A percentile compares a stretch with the other conserved stretches of the same genome.
phyloP scores from a whole-genome alignment of 164 flowering plant species.

The Stephania yunnanensis region DNA sequence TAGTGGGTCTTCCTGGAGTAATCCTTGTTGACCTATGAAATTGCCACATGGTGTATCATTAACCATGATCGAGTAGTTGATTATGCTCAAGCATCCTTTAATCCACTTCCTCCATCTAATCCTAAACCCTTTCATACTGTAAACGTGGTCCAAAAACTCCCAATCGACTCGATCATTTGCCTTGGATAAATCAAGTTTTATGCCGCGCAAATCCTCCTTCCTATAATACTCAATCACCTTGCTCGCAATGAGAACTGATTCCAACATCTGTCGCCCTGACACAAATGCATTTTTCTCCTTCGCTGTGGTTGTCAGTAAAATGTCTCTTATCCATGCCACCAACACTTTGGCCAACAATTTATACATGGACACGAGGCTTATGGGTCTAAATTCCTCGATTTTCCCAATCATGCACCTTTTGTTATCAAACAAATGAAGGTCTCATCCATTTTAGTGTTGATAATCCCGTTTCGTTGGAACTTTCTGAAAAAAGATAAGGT shows the following conservation, averaged over 20 bases:
- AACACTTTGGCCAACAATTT: neutral
- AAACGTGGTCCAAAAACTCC: neutral
- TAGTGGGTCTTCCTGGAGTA: too few relatives aligned
- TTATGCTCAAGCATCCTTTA: too few relatives aligned
- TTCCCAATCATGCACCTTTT: too few relatives aligned
- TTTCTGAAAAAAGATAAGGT: too few relatives aligned
- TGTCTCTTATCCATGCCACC: neutral
- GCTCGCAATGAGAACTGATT: neutral
- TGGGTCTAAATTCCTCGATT: neutral
- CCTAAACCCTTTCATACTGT: neutral
- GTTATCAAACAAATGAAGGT: too few relatives aligned
- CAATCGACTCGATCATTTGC: neutral
- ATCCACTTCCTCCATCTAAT: neutral
- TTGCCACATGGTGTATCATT: too few relatives aligned
- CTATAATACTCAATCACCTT: neutral
- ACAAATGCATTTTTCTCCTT: neutral
- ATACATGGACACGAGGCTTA: neutral
- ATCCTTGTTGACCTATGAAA: too few relatives aligned
- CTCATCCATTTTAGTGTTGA: too few relatives aligned
- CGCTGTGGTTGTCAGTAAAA: neutral
- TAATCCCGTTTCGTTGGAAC: too few relatives aligned
- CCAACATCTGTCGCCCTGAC: neutral
- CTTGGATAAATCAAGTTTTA: neutral
- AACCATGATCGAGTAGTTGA: too few relatives aligned
- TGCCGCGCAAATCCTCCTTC: neutral